Percentiles rank a stretch among this genome's conserved stretches.
These are phyloP conservation scores for Tricholoma saponaceum DNA, from an alignment of 768 basidiomycete genomes.

Conservation along the genomic window DNA sequence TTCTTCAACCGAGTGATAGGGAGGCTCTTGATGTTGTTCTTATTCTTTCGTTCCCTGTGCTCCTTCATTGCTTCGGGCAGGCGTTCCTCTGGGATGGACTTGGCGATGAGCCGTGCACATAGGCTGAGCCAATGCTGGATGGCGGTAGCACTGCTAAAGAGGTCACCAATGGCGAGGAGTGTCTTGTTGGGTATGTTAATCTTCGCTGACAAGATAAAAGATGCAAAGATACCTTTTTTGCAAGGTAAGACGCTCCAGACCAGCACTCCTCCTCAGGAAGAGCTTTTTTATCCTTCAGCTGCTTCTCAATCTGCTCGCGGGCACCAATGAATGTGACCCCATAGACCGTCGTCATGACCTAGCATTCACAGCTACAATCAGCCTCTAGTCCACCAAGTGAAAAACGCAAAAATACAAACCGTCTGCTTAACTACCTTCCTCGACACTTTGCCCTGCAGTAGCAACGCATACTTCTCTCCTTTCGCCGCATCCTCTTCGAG, in stretches of 20 bases:
- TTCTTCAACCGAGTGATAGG: constrained; percentile 49
- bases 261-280: constrained; percentile 73
- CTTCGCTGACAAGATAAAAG: not conserved
- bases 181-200: constrained; percentile 34
- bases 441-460: constrained; percentile 74
- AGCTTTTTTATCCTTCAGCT: constrained; percentile 73
- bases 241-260: constrained; percentile 72
- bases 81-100: constrained; percentile 75
- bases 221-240: constrained; percentile 52
- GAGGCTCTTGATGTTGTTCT: constrained; percentile 12
- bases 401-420: constrained; percentile 34
- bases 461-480: constrained; percentile 49
- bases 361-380: not conserved
- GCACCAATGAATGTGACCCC: constrained; percentile 96
- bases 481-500: constrained; percentile 53
- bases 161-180: constrained; percentile 80
- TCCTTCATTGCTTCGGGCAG: constrained; percentile 41
- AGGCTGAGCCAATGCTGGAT: constrained; percentile 91
- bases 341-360: constrained; percentile 99
- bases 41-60: constrained; percentile 2
- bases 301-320: constrained; percentile 89
- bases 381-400: not conserved
- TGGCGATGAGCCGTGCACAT: constrained; percentile 80
- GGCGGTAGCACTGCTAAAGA: constrained; percentile 87
- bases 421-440: constrained; percentile 99